These are phyloP conservation scores for Citrus australasica DNA, from an alignment of 345 rosid genomes.

Conservation along the genomic window DNA sequence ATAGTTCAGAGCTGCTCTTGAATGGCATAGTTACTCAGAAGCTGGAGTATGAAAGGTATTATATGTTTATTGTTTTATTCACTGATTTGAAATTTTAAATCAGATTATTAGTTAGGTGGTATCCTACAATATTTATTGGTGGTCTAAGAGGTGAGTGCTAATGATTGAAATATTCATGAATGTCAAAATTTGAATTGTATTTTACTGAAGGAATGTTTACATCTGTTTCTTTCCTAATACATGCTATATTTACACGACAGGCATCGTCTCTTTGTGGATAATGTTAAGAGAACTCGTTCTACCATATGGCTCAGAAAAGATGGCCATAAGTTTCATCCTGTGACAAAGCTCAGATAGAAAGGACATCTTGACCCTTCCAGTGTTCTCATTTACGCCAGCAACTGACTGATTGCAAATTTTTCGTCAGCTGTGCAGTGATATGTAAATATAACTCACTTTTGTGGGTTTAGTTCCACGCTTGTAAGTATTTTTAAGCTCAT, in stretches of 20 bases:
- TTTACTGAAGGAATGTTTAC: neutral
- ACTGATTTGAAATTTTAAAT: neutral
- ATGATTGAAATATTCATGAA: neutral
- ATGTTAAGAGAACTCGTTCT: conserved; percentile 70
- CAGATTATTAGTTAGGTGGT: neutral
- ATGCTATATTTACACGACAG: conserved; percentile 29
- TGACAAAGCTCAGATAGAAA: conserved; percentile 25
- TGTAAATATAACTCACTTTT: neutral
- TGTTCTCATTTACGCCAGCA: neutral
- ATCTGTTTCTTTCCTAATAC: neutral
- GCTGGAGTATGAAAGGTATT: conserved; percentile 81
- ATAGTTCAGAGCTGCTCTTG: conserved; percentile 80
- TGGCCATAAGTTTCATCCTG: conserved; percentile 42
- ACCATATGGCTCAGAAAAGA: conserved; percentile 67
- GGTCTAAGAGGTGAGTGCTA: neutral
- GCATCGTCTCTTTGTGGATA: conserved; percentile 62
- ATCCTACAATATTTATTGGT: neutral
- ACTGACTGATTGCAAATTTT: neutral
- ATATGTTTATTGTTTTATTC: neutral
- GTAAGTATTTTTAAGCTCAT: neutral
- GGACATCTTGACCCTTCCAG: neutral
- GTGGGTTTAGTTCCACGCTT: neutral
- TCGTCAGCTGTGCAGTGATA: neutral
- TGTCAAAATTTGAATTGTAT: neutral
- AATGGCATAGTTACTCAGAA: conserved; percentile 87